Evolutionary conservation across 208 protist genomes (phyloP).

Genomic region (Trichomonas vaginalis): DNA sequence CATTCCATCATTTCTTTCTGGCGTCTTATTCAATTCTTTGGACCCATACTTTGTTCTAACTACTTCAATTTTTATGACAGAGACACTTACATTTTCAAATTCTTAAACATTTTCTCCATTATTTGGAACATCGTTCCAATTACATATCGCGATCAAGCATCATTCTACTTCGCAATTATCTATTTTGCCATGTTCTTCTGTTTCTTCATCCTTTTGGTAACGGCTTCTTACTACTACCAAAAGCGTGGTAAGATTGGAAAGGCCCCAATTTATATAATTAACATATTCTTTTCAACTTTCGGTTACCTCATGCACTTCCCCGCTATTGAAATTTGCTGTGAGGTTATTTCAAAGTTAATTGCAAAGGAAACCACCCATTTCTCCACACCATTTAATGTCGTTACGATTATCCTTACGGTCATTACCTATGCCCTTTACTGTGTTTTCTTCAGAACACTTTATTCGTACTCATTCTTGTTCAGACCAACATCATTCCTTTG

Average conservation of each 20-base stretch:
- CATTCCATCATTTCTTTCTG: neutral
- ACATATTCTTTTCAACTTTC: neutral
- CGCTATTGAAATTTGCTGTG: neutral
- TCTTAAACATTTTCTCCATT: neutral
- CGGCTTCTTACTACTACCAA: neutral
- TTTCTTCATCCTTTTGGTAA: neutral
- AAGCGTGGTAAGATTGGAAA: neutral
- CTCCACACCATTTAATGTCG: neutral
- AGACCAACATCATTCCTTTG: neutral
- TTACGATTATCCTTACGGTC: neutral
- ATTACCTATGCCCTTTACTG: neutral
- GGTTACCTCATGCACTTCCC: neutral
- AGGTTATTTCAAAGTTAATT: neutral
- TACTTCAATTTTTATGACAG: neutral
- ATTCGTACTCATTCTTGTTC: neutral
- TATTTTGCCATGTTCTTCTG: neutral
- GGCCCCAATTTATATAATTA: neutral
- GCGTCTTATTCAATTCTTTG: neutral
- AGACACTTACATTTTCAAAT: neutral
- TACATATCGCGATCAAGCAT: neutral
- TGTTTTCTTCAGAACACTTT: neutral
- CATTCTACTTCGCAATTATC: neutral
- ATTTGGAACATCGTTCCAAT: neutral
- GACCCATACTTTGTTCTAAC: neutral
- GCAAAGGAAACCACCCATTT: neutral